phyloP scores from a whole-genome alignment of 2,329 filamentous ascomycete genomes.

The Talaromyces albobiverticillius region DNA sequence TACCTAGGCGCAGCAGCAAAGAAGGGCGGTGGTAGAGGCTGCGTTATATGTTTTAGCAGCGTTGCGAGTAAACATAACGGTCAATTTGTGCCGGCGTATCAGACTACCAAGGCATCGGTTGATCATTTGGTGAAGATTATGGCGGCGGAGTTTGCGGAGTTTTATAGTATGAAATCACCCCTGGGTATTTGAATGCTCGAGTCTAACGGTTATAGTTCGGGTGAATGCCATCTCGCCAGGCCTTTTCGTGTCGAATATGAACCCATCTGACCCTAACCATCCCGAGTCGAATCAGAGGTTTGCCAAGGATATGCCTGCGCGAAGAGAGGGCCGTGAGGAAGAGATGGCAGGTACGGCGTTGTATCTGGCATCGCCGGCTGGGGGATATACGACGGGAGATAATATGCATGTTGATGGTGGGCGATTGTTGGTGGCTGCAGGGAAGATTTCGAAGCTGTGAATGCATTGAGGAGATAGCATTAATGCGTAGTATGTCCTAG shows the following conservation, averaged over 20 bases:
- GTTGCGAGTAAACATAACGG: slow-evolving; percentile 20
- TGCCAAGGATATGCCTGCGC: not conserved
- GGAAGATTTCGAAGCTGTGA: not conserved
- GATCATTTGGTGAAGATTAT: slow-evolving; percentile 9
- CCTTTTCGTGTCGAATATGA: not conserved
- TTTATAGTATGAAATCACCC: slow-evolving; percentile 1
- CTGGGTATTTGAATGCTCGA: not conserved
- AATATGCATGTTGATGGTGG: not conserved
- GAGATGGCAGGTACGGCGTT: not conserved
- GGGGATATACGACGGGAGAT: not conserved
- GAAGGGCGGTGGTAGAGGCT: slow-evolving; percentile 19
- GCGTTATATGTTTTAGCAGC: slow-evolving; percentile 21
- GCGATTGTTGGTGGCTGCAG: not conserved
- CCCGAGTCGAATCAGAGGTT: not conserved
- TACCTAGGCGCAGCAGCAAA: slow-evolving; percentile 17
- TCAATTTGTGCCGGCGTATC: slow-evolving; percentile 19
- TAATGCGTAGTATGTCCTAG: too few relatives aligned
- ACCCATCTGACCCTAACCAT: not conserved
- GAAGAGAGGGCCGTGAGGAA: not conserved
- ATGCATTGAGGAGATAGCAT: too few relatives aligned
- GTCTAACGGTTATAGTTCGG: not conserved
- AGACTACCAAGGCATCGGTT: slow-evolving; percentile 15
- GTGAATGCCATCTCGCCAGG: not conserved
- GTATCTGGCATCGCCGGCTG: not conserved
- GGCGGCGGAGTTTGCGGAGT: slow-evolving; percentile 8